These are phyloP conservation scores for Thermomucor indicae-seudaticae DNA, from an alignment of 371 early-diverging fungal species.

Conservation along the genomic window DNA sequence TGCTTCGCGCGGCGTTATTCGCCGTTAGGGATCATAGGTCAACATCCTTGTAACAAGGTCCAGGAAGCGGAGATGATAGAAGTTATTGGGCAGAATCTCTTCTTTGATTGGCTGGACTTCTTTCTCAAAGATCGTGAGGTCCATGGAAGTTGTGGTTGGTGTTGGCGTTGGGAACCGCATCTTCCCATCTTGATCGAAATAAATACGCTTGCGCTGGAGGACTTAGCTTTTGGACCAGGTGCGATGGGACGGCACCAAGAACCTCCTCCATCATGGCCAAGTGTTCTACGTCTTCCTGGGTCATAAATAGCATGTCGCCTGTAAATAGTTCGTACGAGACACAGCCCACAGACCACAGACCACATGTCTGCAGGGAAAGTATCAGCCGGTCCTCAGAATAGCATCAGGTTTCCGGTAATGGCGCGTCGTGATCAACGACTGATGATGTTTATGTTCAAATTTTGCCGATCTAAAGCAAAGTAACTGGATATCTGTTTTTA, in stretches of 20 bases:
- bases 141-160: no score
- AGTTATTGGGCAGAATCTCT: no score
- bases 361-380: constrained; percentile 94
- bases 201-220: no score
- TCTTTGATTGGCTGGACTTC: no score
- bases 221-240: constrained; percentile 30
- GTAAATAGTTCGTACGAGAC: constrained; percentile 93
- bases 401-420: constrained; percentile 98
- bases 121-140: no score
- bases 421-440: constrained; percentile 83
- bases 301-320: constrained; percentile 93
- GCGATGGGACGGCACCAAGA: constrained; percentile 49
- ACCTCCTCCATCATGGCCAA: constrained; percentile 72
- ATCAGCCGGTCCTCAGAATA: constrained; percentile 89
- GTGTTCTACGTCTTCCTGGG: constrained; percentile 82
- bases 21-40: constrained; percentile 77
- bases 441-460: constrained; percentile 92
- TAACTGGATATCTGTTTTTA: constrained; percentile 75
- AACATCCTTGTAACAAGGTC: constrained; percentile 80
- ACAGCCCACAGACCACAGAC: constrained; percentile 97
- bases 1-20: constrained; percentile 84
- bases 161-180: no score
- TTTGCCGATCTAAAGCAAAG: constrained; percentile 96
- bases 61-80: no score
- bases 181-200: no score